Base-by-base conservation (phyloP, 805 yeast species). In the Candida gorgasii region DNA sequence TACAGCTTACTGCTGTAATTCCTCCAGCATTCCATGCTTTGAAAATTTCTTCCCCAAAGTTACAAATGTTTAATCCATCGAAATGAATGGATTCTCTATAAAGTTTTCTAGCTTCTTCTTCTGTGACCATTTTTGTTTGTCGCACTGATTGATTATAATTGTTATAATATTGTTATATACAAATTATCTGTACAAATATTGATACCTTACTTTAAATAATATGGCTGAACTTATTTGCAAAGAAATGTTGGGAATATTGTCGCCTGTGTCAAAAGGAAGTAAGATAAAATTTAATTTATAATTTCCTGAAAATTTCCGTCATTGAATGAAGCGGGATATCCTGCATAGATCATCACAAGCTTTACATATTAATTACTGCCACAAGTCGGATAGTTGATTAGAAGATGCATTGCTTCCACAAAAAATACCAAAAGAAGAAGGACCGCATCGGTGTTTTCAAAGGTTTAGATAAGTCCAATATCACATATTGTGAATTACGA, bases 1-100 rank as follows among this genome's bases (percentile, higher is more conserved):
- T 44, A 30, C 43, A 39, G 8, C 45, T 40, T 14, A 44, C 48
- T 16, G 44, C 48, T 3, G 48, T 44, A 4, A 44, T 44, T 2
- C 48, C 48, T 17, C 48, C 48, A 26, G 36, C 27, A 11, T 37
- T 31, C 48, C 48, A 44, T 1, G 42, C 16, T 34, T 40, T 36
- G 37, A 44, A 44, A 18, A 44, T 44, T 8, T 40, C 48, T 29
- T 44, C 48, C 3, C 44, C 44, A 22, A 44, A 44, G 20, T 44
- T 44, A 16, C 48, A 44, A 31, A 44, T 33, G 15, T 44, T 44
- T 7, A 44, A 33, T 4, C 48, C 48, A 38, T 44, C 48, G 11
- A 44, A 18, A 26, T 44, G 48, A 19, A 44, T 44, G 5, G 42
- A 40, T 15, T 44, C 42, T 27, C 29, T 14, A 23, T 44, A 44